A percentile compares a stretch with the other conserved stretches of the same genome.
These are phyloP conservation scores for Boletus fagicola DNA, from an alignment of 768 basidiomycete genomes.

Conservation along the genomic window DNA sequence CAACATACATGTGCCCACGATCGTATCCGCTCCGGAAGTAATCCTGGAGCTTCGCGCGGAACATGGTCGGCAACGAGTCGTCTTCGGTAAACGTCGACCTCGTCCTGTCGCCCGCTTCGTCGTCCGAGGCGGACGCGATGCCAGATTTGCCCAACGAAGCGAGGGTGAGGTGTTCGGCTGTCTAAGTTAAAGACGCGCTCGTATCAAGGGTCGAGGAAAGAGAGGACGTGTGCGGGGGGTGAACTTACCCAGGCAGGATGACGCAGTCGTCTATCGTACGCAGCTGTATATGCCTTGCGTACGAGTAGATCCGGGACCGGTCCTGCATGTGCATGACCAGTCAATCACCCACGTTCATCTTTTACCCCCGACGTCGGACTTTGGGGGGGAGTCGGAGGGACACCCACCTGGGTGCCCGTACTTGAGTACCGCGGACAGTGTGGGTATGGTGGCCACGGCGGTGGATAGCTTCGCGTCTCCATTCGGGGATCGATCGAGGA, in stretches of 20 bases:
- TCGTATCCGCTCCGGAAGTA: constrained; percentile 95
- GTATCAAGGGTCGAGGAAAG: neutral
- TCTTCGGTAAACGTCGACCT: constrained; percentile 87
- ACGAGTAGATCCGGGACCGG: constrained; percentile 79
- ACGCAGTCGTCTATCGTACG: constrained; percentile 84
- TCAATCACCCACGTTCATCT: neutral
- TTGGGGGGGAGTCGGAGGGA: neutral
- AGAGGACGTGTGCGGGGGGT: too few species aligned
- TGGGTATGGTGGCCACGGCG: constrained; percentile 19
- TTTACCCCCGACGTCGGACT: neutral
- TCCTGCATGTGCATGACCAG: constrained; percentile 46
- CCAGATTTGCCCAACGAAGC: constrained; percentile 61
- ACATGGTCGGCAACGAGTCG: constrained; percentile 65
- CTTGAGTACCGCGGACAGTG: constrained; percentile 50
- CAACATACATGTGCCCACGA: constrained; percentile 88
- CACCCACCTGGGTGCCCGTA: constrained; percentile 24
- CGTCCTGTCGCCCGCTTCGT: constrained; percentile 59
- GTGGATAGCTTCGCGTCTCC: constrained; percentile 45
- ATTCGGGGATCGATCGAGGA: constrained; percentile 45
- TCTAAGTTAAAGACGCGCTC: constrained; percentile 45
- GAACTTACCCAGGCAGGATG: constrained; percentile 89
- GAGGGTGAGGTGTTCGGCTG: constrained; percentile 90
- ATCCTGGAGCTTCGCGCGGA: constrained; percentile 82
- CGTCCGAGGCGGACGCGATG: constrained; percentile 33
- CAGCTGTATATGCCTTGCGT: constrained; percentile 81